A percentile compares a stretch with the other conserved stretches of the same genome.
Evolutionary conservation across 23 red algal genomes (phyloP).

Genomic region (Gracilaria gracilis): DNA sequence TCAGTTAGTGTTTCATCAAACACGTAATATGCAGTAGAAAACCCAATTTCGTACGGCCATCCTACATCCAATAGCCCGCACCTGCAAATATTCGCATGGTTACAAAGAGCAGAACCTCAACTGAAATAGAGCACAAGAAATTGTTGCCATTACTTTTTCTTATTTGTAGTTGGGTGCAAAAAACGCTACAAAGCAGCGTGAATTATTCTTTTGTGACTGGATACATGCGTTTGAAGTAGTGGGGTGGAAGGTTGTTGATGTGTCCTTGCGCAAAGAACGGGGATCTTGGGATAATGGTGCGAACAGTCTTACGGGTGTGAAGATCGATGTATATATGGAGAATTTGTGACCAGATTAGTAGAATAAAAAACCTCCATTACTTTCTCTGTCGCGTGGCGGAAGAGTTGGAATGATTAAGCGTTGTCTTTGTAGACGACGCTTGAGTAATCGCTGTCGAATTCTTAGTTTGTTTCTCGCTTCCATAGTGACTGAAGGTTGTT

Average conservation of each 20-base stretch:
- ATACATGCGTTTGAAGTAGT: background rate
- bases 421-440: no score
- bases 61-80: background rate
- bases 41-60: background rate
- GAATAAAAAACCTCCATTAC: no score
- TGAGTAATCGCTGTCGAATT: no score
- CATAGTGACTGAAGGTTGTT: no score
- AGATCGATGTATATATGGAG: no score
- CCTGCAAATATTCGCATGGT: background rate
- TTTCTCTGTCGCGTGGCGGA: no score
- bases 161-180: background rate
- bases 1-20: background rate
- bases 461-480: no score
- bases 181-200: background rate
- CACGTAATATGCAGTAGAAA: background rate
- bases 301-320: no score
- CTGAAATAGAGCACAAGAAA: background rate
- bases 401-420: no score
- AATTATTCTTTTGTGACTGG: background rate
- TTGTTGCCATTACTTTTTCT: background rate
- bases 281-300: background rate
- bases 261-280: background rate
- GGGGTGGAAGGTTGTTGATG: background rate
- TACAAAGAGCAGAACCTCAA: background rate
- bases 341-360: no score